Conservation (phyloP, 31 red algal genomes). For the Asparagopsis taxiformis region DNA sequence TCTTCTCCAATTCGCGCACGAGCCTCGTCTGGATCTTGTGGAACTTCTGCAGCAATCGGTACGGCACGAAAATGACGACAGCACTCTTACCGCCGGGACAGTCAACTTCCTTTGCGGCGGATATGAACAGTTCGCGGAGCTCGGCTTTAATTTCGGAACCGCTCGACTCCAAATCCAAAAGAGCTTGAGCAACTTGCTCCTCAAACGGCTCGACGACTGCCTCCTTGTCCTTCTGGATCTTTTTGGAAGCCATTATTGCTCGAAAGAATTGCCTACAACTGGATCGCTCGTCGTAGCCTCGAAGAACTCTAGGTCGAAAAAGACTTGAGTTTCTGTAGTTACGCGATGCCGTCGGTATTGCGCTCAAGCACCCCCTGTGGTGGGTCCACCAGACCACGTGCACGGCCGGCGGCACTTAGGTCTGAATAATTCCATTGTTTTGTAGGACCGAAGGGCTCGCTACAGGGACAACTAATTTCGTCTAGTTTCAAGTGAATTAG, state of each 20-base stretch:
- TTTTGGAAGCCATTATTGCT: conserved; percentile 38
- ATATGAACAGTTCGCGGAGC: conserved; percentile 74
- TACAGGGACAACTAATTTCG: too few relatives aligned
- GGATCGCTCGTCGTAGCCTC: too few relatives aligned
- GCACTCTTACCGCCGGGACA: conserved; percentile 73
- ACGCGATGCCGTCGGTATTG: too few relatives aligned
- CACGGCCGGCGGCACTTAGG: too few relatives aligned
- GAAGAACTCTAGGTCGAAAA: too few relatives aligned
- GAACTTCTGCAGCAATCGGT: conserved; percentile 68
- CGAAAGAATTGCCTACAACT: not conserved
- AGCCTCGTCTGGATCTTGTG: conserved; percentile 95
- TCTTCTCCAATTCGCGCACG: conserved; percentile 98
- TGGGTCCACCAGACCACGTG: too few relatives aligned
- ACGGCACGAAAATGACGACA: conserved; percentile 89
- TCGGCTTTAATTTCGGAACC: conserved; percentile 81
- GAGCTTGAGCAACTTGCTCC: conserved; percentile 83
- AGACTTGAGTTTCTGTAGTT: too few relatives aligned
- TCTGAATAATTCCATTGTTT: too few relatives aligned
- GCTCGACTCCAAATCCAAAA: conserved; percentile 77
- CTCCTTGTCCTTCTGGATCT: conserved; percentile 82
- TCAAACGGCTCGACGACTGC: conserved; percentile 58
- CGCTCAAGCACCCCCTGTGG: too few relatives aligned
- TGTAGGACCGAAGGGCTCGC: too few relatives aligned
- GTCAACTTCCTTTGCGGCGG: conserved; percentile 83
- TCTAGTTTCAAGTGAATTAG: too few relatives aligned